These are phyloP conservation scores for Cryptococcus jaspeensis DNA, from an alignment of 1,284 basidiomycete species.

Conservation along the genomic window DNA sequence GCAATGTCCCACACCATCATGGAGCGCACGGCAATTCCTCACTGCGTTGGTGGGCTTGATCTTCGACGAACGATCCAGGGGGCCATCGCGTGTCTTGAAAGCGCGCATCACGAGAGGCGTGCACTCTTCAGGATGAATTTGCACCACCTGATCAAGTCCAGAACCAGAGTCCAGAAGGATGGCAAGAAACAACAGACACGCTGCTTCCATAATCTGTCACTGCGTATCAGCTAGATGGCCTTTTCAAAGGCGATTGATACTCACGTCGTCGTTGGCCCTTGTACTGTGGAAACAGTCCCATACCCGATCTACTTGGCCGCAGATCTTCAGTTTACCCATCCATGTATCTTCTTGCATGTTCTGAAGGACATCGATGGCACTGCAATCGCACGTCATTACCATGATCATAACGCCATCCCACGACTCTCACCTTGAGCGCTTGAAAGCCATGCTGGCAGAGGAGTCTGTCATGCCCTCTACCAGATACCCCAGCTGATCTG, in stretches of 20 bases:
- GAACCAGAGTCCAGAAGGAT: conserved; percentile 15
- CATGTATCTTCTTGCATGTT: conserved; percentile 41
- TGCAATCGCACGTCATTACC: conserved; percentile 5
- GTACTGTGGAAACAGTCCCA: conserved; percentile 24
- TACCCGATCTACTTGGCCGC: conserved; percentile 41
- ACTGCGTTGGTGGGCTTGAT: conserved; percentile 17
- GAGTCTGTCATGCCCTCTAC: conserved; percentile 35
- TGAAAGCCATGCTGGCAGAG: conserved; percentile 16
- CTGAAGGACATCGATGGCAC: conserved; percentile 40
- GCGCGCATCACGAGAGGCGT: conserved; percentile 5
- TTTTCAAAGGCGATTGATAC: neutral
- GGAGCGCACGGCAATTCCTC: neutral
- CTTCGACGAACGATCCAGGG: conserved; percentile 22
- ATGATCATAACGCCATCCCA: neutral
- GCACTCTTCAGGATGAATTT: conserved; percentile 10
- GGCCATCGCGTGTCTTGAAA: conserved; percentile 17
- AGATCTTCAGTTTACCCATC: conserved; percentile 38
- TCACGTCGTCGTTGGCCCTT: conserved; percentile 24
- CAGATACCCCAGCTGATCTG: conserved; percentile 45
- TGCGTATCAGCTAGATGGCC: neutral
- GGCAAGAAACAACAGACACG: conserved; percentile 31
- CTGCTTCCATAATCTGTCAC: conserved; percentile 25
- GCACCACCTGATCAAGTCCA: conserved; percentile 22
- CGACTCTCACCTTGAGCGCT: conserved; percentile 32
- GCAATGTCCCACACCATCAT: neutral